A percentile compares a stretch with the other conserved stretches of the same genome.
Conservation (phyloP, 108 stramenopile genomes). For the Skeletonema tropicum region DNA sequence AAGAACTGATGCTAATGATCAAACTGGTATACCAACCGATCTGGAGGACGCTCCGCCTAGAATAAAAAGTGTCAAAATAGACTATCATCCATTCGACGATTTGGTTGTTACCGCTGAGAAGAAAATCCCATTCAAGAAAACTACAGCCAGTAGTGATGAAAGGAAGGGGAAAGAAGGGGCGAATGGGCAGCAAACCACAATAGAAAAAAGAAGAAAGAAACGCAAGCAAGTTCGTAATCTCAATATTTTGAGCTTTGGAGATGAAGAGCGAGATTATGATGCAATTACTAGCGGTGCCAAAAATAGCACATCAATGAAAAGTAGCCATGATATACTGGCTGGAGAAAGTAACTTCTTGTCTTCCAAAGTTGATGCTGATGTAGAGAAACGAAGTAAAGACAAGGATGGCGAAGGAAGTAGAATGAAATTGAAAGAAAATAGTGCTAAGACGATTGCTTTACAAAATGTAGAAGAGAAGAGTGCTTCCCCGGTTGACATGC, state of each 20-base stretch:
- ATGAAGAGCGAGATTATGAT: constrained; percentile 73
- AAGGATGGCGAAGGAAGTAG: constrained; percentile 8
- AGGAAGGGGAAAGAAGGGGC: constrained; percentile 23
- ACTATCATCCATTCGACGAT: constrained; percentile 86
- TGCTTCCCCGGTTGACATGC: neutral
- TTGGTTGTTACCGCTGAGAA: constrained; percentile 66
- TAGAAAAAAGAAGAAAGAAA: constrained; percentile 58
- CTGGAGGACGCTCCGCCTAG: constrained; percentile 61
- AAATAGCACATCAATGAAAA: constrained; percentile 53
- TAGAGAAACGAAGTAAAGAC: constrained; percentile 7
- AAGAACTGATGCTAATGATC: constrained; percentile 72
- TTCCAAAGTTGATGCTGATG: constrained; percentile 40
- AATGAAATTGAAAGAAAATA: neutral
- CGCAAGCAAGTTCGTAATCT: constrained; percentile 75
- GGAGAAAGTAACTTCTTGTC: constrained; percentile 44
- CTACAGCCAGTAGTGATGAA: constrained; percentile 28
- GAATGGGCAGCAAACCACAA: constrained; percentile 28
- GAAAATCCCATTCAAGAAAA: constrained; percentile 62
- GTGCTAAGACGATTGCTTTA: neutral
- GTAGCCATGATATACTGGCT: constrained; percentile 67
- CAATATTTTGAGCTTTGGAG: constrained; percentile 90
- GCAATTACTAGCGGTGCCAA: constrained; percentile 8
- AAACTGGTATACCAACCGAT: constrained; percentile 51
- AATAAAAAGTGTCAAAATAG: constrained; percentile 77
- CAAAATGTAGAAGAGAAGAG: neutral